Evolutionary conservation across 2,329 filamentous ascomycete species (phyloP), one percentile per base, ranked within the genome.

Genomic region (Boeremia exigua): DNA sequence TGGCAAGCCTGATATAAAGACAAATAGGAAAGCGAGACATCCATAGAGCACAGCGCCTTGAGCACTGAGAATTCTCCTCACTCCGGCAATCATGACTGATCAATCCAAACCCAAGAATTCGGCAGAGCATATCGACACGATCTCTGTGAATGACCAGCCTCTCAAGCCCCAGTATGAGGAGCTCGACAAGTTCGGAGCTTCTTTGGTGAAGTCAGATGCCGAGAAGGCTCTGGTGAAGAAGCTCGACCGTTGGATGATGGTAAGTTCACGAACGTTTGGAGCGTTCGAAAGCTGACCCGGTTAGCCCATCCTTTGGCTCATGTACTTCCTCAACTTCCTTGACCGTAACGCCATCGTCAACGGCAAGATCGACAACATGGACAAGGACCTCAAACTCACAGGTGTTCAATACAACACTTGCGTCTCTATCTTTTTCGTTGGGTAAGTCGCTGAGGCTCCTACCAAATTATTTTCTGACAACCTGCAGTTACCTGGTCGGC

Each of bases 331-430:
- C 38, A 75, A 74, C 38, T 74, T 73, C 37, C 79, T 87, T 28
- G 85, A 88, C 62, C 79, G 85, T 12, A 87, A 87, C 70, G 86
- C 88, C 69, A 87, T 89, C 53, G 85, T 86, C 1, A 81, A 85
- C 2, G 87, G 86, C 0, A 81, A 82, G n/a, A 77, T 89, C 44
- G 83, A 84, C 67, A 85, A 85, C 8, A 77, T 89, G 19, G 81
- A 86, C 51, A 75, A 77, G 2, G 86, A 88, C 48, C 75, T 88
- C 12, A 65, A 75, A 2, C 77, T 88, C 49, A 69, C 71, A 43
- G 73, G 82, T 58, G 79, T 78, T 2, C 75, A 88, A 69, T 88
- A 88, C 66, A 81, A 84, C 36, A 86, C 84, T 1, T 86, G 84
- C 53, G 75, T 87, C 40, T 82, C 79, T 46, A 87, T 88, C 56